phyloP scores from a whole-genome alignment of 768 basidiomycete species.

The Lentinula guzmanii region DNA sequence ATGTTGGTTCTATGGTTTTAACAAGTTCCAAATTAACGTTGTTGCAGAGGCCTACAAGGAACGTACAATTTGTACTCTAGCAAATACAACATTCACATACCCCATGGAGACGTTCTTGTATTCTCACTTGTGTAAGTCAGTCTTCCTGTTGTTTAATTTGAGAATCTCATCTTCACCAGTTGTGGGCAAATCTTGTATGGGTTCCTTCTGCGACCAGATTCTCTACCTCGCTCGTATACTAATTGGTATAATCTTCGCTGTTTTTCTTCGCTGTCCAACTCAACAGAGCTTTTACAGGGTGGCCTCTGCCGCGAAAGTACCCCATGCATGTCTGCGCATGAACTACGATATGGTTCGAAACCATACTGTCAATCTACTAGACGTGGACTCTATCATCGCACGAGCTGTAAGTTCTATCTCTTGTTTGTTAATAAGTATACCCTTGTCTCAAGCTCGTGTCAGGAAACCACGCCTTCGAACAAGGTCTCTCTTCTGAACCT shows the following conservation, averaged over 20 bases:
- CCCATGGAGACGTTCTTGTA: conserved; percentile 78
- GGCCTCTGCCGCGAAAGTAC: conserved; percentile 58
- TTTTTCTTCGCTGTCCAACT: background rate
- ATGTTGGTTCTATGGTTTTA: conserved; percentile 16
- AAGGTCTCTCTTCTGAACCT: conserved; percentile 38
- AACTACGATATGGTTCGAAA: conserved; percentile 57
- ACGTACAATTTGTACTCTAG: conserved; percentile 76
- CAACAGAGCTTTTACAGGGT: conserved; percentile 45
- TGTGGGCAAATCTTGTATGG: conserved; percentile 86
- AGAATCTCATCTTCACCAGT: conserved; percentile 25
- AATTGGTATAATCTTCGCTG: conserved; percentile 43
- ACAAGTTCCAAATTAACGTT: background rate
- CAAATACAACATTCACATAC: conserved; percentile 61
- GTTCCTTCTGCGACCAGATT: conserved; percentile 74
- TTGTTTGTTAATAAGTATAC: background rate
- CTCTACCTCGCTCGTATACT: conserved; percentile 72
- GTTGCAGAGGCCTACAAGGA: conserved; percentile 77
- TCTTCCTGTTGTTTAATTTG: background rate
- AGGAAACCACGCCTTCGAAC: conserved; percentile 54
- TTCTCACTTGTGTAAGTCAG: conserved; percentile 64
- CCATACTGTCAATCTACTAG: conserved; percentile 46
- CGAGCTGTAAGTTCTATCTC: conserved; percentile 33
- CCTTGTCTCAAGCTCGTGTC: background rate
- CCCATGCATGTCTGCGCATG: conserved; percentile 50
- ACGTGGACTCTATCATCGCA: conserved; percentile 49